Conservation (phyloP, 441 rosid species). For the Pelargonium australe region DNA sequence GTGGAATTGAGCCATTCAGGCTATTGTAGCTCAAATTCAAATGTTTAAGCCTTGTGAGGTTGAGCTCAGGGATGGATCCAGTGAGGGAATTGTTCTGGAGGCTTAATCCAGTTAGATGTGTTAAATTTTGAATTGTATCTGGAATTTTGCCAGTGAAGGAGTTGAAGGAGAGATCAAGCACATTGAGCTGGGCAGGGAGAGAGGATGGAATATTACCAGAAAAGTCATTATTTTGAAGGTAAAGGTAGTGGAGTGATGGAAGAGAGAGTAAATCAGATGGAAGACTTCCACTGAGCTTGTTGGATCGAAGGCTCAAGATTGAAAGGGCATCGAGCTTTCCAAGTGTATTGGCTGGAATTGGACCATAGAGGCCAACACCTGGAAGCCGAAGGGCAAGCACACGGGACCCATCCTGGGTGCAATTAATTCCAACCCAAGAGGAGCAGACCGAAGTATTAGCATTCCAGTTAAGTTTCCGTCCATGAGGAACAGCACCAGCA, state of each 20-base stretch:
- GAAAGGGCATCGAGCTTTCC: conserved; percentile 57
- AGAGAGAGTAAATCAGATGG: conserved; percentile 53
- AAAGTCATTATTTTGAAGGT: conserved; percentile 56
- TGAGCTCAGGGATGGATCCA: conserved; percentile 49
- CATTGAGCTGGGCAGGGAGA: conserved; percentile 37
- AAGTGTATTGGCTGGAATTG: conserved; percentile 52
- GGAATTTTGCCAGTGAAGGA: conserved; percentile 52
- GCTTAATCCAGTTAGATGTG: conserved; percentile 41
- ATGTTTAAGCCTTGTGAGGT: conserved; percentile 39
- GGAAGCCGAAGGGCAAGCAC: conserved; percentile 54
- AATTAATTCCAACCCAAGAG: conserved; percentile 62
- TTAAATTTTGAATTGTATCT: conserved; percentile 34
- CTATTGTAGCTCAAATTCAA: conserved; percentile 59
- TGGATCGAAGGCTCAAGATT: conserved; percentile 63
- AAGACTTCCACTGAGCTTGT: conserved; percentile 45
- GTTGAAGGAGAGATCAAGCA: conserved; percentile 60
- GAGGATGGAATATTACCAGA: conserved; percentile 51
- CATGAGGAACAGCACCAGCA: conserved; percentile 50
- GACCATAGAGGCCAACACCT: conserved; percentile 55
- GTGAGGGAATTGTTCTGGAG: conserved; percentile 52
- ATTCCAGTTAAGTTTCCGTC: conserved; percentile 57
- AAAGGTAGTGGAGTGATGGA: conserved; percentile 47
- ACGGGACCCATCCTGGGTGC: conserved; percentile 35
- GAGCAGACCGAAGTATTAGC: conserved; percentile 35
- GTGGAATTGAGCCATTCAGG: conserved; percentile 57